Base-by-base conservation (phyloP, 495 filamentous ascomycete genomes). In the Penicillium lagena region DNA sequence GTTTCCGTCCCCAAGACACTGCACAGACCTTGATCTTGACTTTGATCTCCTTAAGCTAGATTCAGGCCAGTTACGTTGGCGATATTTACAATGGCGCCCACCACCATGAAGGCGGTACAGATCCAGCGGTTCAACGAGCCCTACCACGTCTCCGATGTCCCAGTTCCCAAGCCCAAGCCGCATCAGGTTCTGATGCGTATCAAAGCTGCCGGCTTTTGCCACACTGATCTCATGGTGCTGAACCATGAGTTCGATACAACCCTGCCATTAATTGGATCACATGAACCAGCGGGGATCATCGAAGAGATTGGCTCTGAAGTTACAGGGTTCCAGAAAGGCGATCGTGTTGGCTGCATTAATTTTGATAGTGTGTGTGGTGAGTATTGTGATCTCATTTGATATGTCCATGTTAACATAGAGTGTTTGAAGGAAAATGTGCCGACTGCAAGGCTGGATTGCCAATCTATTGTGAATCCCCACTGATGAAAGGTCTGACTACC, bases 211-310 rank as follows among this genome's bases (percentile, higher is more conserved):
- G 77, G 73, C 9, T 67, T 79, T 51, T 83, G 79, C 66, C 79
- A 83, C 59, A 81, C 80, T 7, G 80, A 82, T 56, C 46, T 56
- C 46, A 79, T 80, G 71, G 49, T 29, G 71, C 75, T 29, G 48
- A 48, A 33, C 52, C 63, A 2, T 75, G 80, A 64, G 37, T 55
- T 73, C 55, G 50, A 50, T 15, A 61, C 66, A 12, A 43, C 50
- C 12, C 63, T 81, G 7, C 77, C 78, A 0, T 66, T 64, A 42
- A 80, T 67, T 27, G 77, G 68, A 4, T 81, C 73, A 0, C 81
- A 85, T 52, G 78, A 83, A 59, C 78, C 76, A 13, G 54, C 72
- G 11, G 79, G 80, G 9, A 79, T 72, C 7, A 68, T 82, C 32
- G 71, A 71, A 15, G 63, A 65, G 1, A 41, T 72, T 29, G 80